These are phyloP conservation scores for Neurospora hispaniola DNA, from an alignment of 495 filamentous ascomycete species.

Conservation along the genomic window DNA sequence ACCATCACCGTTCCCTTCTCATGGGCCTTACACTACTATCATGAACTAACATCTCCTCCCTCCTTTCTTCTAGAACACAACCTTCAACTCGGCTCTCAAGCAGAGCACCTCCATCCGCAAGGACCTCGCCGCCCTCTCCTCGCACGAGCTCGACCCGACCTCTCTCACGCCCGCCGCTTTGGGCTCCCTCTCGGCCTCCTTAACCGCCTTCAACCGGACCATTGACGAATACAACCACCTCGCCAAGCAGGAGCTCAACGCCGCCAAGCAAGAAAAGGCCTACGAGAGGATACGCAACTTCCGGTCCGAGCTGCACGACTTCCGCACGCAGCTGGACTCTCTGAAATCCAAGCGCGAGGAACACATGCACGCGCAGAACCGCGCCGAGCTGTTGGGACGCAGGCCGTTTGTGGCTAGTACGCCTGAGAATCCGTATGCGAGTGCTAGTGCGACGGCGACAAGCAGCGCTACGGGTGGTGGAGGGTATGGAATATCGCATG, in stretches of 20 bases:
- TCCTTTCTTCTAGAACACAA: conserved; percentile 52
- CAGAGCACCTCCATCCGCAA: conserved; percentile 80
- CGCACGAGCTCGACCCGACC: conserved; percentile 49
- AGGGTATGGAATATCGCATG: conserved; percentile 21
- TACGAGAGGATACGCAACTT: conserved; percentile 78
- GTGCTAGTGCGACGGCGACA: conserved; percentile 31
- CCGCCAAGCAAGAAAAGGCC: conserved; percentile 83
- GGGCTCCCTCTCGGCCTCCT: conserved; percentile 55
- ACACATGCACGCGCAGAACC: conserved; percentile 57
- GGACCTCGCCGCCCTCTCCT: conserved; percentile 66
- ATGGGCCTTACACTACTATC: background rate
- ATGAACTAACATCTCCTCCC: background rate
- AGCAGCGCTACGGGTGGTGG: conserved; percentile 5
- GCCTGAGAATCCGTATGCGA: conserved; percentile 84
- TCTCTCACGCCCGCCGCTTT: conserved; percentile 26
- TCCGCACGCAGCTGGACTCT: conserved; percentile 61
- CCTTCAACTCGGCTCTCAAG: conserved; percentile 93
- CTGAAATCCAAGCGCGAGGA: conserved; percentile 70
- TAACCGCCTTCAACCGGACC: conserved; percentile 81
- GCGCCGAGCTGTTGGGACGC: conserved; percentile 80
- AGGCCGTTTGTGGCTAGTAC: conserved; percentile 77
- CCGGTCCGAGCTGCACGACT: conserved; percentile 68
- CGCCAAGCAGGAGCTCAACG: conserved; percentile 76
- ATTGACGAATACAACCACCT: conserved; percentile 85
- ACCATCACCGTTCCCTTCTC: background rate